Percentiles rank a stretch among this genome's conserved stretches.
Conservation (phyloP, 208 protist genomes). For the Zelonia costaricensis region DNA sequence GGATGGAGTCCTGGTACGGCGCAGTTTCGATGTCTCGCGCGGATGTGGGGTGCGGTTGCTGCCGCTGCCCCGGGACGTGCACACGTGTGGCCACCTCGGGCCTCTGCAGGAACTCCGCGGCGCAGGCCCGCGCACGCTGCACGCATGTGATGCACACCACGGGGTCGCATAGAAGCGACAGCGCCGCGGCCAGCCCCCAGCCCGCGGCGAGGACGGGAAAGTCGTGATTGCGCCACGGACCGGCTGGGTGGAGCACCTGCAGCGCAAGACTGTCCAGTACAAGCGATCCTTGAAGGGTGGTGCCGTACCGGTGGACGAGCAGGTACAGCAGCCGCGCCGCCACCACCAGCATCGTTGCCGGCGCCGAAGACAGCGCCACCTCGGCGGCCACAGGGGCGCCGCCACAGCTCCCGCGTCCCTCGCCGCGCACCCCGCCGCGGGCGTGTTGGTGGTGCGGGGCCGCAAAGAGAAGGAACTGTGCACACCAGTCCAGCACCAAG, state of each 20-base stretch:
- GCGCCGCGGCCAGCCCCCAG: constrained; percentile 6
- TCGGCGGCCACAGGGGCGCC: constrained; percentile 7
- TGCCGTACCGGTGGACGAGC: constrained; percentile 4
- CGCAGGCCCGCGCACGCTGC: not conserved
- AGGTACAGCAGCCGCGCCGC: constrained; percentile 11
- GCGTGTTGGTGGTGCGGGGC: too few species aligned
- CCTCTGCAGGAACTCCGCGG: not conserved
- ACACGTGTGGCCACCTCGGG: too few species aligned
- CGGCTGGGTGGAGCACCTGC: not conserved
- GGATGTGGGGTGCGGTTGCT: too few species aligned
- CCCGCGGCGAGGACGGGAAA: constrained; percentile 3
- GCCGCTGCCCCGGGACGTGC: too few species aligned
- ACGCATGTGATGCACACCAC: not conserved
- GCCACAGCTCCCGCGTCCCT: constrained; percentile 28
- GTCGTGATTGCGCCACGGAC: not conserved
- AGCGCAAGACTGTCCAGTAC: too few species aligned
- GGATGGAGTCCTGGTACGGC: too few species aligned
- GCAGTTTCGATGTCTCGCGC: too few species aligned
- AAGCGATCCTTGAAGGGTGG: constrained; percentile 1
- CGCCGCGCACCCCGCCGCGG: too few species aligned
- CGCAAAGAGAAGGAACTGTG: too few species aligned
- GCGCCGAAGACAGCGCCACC: not conserved
- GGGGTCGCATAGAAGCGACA: not conserved
- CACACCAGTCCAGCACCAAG: too few species aligned
- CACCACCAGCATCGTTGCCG: not conserved